Evolutionary conservation across 2,329 filamentous ascomycete species (phyloP).

Genomic region (Fonsecaea erecta): DNA sequence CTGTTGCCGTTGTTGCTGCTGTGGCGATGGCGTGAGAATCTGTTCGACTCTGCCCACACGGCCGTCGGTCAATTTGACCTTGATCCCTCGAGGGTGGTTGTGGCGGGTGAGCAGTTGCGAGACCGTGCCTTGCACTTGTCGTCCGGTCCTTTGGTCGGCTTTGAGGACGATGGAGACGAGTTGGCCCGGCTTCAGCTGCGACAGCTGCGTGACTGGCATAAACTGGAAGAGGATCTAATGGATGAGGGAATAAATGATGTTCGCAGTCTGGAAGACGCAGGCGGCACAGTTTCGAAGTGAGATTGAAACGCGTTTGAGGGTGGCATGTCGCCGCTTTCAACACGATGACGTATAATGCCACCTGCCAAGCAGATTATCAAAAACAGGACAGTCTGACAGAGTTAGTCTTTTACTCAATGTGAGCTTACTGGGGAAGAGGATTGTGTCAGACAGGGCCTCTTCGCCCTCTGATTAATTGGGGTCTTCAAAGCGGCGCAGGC

Average conservation of each 20-base stretch:
- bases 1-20: too few relatives aligned
- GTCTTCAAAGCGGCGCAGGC: neutral
- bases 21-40: slow-evolving; percentile 25
- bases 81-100: slow-evolving; percentile 78
- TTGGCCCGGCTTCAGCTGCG: slow-evolving; percentile 56
- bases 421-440: neutral
- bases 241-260: neutral
- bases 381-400: neutral
- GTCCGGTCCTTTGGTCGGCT: slow-evolving; percentile 73
- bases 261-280: neutral
- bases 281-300: slow-evolving; percentile 20
- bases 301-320: neutral
- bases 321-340: neutral
- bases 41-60: slow-evolving; percentile 73
- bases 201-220: slow-evolving; percentile 36
- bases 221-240: slow-evolving; percentile 7
- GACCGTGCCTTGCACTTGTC: slow-evolving; percentile 69
- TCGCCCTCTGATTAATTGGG: neutral
- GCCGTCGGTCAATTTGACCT: slow-evolving; percentile 73
- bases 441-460: neutral
- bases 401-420: neutral
- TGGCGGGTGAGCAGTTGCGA: slow-evolving; percentile 71
- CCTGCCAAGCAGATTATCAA: neutral
- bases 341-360: slow-evolving; percentile 1
- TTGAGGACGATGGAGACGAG: slow-evolving; percentile 75